Base-by-base conservation (phyloP, 257 asterid species). In the Schizonepeta tenuifolia region DNA sequence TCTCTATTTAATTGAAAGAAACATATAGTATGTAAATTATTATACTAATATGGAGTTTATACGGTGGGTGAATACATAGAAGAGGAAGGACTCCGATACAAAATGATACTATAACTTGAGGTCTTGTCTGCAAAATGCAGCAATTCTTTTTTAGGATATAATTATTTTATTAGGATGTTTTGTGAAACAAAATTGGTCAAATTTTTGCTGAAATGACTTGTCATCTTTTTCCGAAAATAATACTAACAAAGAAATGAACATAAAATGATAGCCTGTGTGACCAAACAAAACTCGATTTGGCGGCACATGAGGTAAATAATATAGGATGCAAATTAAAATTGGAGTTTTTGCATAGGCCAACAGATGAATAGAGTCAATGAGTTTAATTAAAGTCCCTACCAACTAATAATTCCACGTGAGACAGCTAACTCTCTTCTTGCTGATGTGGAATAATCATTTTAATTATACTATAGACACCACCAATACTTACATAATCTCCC, bases 371-470 rank as follows among this genome's bases (percentile, higher is more conserved):
- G 63, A 76, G 77, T 72, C 77, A 65, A 73, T 64, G 69, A 40
- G 51, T 17, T 75, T 62, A 67, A 65, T 72, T 65, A 7, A 75
- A 76, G 65, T 68, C 77, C 79, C 82, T 58, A 77, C 77, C 44
- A 73, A 73, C 58, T 49, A 63, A 57, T 65, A 65, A 74, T 83
- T 80, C 77, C 85, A 83, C 68, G 83, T 64, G 79, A 20, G 56
- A 53, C 83, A 80, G 79, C 81, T 80, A 78, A 68, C 73, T 53
- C 40, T 24, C 14, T 49, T 58, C 41, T 64, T 11, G 47, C 31
- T 79, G 69, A 66, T 68, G 67, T 77, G 70, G 70, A 60, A 69
- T 18, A 63, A 24, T 79, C 75, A 73, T 51, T 64, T 20, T 3
- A 49, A 18, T 11, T 14, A 13, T 36, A 36, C n/a, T 36, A 0